Conservation (phyloP, 1,139 yeast genomes). For the Protomyces arabidopsidicola region DNA sequence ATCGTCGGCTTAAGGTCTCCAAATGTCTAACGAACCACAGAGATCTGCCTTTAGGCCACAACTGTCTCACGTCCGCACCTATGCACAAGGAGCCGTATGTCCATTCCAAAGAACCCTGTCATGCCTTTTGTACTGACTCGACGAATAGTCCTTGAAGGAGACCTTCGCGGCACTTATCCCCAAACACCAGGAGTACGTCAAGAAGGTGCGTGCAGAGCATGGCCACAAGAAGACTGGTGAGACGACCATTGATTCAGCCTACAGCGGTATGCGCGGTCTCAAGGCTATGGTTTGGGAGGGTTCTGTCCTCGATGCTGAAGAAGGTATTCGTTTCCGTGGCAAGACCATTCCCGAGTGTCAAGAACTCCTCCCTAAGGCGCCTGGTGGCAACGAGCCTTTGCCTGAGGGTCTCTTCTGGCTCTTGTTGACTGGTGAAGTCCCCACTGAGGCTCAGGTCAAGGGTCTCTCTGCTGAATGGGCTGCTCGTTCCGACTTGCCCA, state of each 20-base stretch:
- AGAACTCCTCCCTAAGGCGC: slow-evolving; percentile 85
- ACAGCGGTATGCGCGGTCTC: slow-evolving; percentile 99
- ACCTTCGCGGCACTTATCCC: slow-evolving; percentile 91
- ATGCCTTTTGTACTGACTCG: background rate
- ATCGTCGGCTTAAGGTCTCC: background rate
- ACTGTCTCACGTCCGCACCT: background rate
- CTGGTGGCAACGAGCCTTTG: slow-evolving; percentile 65
- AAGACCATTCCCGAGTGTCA: slow-evolving; percentile 93
- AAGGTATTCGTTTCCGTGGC: slow-evolving; percentile 99
- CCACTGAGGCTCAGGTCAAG: slow-evolving; percentile 53
- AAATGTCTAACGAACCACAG: background rate
- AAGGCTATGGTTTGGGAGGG: slow-evolving; percentile 99
- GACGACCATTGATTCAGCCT: slow-evolving; percentile 90
- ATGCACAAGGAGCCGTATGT: slow-evolving; percentile 1
- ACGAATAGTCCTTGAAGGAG: slow-evolving; percentile 59
- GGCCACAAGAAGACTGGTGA: slow-evolving; percentile 87
- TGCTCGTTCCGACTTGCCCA: slow-evolving; percentile 55
- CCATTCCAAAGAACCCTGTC: background rate
- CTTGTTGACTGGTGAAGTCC: slow-evolving; percentile 58
- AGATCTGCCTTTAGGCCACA: background rate
- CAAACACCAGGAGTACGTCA: slow-evolving; percentile 84
- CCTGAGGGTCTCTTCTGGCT: slow-evolving; percentile 66
- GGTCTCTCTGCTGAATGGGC: slow-evolving; percentile 55
- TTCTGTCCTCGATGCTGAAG: slow-evolving; percentile 94
- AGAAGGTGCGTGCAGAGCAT: slow-evolving; percentile 79